Conservation (phyloP, 345 rosid species). For the Hevea brasiliensis region DNA sequence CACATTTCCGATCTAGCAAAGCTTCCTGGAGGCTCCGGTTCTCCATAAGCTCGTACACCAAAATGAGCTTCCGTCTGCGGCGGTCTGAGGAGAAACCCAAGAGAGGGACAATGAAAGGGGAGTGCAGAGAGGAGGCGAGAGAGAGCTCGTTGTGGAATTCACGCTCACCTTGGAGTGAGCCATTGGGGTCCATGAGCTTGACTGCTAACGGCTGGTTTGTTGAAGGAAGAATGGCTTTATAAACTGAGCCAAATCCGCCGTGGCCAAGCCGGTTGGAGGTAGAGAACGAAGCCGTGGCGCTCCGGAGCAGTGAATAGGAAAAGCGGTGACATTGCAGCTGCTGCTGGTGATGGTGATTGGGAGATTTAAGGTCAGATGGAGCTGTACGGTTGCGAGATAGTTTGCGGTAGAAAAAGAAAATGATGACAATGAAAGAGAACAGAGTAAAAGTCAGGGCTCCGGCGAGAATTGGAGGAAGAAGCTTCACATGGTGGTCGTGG, state of each 20-base stretch:
- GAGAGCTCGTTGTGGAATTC: constrained; percentile 74
- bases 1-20: constrained; percentile 66
- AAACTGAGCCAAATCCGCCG: constrained; percentile 39
- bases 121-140: constrained; percentile 13
- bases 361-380: constrained; percentile 18
- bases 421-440: background rate
- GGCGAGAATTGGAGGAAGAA: constrained; percentile 8
- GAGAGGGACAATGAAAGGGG: constrained; percentile 46
- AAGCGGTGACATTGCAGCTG: constrained; percentile 15
- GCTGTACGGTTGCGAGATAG: constrained; percentile 18
- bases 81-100: constrained; percentile 67
- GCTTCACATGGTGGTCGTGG: constrained; percentile 34
- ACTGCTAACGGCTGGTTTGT: constrained; percentile 19
- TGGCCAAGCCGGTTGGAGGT: constrained; percentile 21
- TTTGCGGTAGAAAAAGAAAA: constrained; percentile 16
- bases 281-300: constrained; percentile 17
- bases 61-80: constrained; percentile 43
- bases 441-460: constrained; percentile 5
- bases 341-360: constrained; percentile 7
- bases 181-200: constrained; percentile 57
- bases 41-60: constrained; percentile 75
- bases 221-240: constrained; percentile 51
- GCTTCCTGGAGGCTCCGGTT: constrained; percentile 74
- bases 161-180: constrained; percentile 69
- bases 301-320: constrained; percentile 21